A percentile compares a stretch with the other conserved stretches of the same genome.
Conservation (phyloP, 305 asterid genomes). For the Fraxinus velutina region DNA sequence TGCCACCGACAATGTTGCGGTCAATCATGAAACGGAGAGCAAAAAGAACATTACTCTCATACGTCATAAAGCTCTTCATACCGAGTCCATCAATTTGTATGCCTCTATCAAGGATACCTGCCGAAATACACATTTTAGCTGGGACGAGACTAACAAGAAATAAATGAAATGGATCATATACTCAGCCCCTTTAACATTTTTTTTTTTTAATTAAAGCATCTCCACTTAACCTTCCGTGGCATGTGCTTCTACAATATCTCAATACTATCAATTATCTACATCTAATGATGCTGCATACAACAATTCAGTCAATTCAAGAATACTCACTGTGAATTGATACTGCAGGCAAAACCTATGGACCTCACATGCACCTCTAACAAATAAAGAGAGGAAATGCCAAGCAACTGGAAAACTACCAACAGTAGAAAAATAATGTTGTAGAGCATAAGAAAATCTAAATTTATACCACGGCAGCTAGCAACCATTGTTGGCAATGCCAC, state of each 20-base stretch:
- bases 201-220: not conserved
- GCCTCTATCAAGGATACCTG: conserved; percentile 96
- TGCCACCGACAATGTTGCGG: conserved; percentile 88
- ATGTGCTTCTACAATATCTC: conserved; percentile 8
- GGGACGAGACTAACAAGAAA: not conserved
- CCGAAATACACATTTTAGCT: conserved; percentile 25
- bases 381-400: not conserved
- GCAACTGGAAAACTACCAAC: not conserved
- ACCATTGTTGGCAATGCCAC: conserved; percentile 98
- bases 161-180: not conserved
- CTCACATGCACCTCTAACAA: not conserved
- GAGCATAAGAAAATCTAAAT: conserved; percentile 3
- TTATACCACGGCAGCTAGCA: conserved; percentile 87
- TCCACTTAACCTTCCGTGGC: conserved; percentile 1
- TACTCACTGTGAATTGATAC: not conserved
- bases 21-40: conserved; percentile 99
- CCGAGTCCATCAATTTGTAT: conserved; percentile 91
- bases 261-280: conserved; percentile 2
- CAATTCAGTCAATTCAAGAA: conserved; percentile 15
- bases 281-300: not conserved
- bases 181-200: not conserved
- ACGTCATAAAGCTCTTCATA: conserved; percentile 76
- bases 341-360: conserved; percentile 9
- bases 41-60: conserved; percentile 92
- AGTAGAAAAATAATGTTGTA: conserved; percentile 4